A percentile compares a stretch with the other conserved stretches of the same genome.
Evolutionary conservation across 129 eudicot genomes (phyloP).

Genomic region (Helianthus tuberosus): DNA sequence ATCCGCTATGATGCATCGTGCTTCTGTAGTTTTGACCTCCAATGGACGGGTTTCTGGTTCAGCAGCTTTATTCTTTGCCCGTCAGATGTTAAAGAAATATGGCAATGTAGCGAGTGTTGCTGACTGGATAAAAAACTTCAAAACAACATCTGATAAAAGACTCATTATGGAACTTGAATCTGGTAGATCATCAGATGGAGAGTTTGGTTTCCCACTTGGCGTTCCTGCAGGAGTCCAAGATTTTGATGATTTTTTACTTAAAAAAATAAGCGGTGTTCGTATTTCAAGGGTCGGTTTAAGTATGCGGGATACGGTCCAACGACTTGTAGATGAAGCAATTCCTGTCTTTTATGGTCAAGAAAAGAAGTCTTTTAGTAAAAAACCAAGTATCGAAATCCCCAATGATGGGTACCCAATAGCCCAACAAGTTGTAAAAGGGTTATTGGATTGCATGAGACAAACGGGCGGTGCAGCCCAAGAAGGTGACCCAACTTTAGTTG

Average conservation of each 20-base stretch:
- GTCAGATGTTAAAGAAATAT: conserved; percentile 76
- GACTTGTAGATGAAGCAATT: conserved; percentile 67
- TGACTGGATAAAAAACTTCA: conserved; percentile 86
- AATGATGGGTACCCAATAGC: conserved; percentile 74
- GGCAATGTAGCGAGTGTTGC: conserved; percentile 57
- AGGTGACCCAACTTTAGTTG: conserved; percentile 93
- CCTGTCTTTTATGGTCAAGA: conserved; percentile 67
- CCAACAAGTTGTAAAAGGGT: conserved; percentile 68
- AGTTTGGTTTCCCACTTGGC: conserved; percentile 70
- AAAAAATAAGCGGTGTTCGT: conserved; percentile 78
- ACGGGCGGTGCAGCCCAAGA: conserved; percentile 99
- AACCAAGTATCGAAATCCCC: conserved; percentile 51
- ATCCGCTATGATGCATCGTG: conserved; percentile 76
- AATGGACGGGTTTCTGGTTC: conserved; percentile 79
- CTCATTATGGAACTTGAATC: conserved; percentile 83
- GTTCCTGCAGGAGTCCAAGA: conserved; percentile 94
- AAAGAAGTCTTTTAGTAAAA: conserved; percentile 65
- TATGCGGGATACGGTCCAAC: conserved; percentile 89
- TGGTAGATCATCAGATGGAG: conserved; percentile 74
- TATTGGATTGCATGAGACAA: conserved; percentile 93
- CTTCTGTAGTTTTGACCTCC: conserved; percentile 59
- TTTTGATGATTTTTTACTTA: conserved; percentile 77
- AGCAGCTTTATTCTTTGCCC: conserved; percentile 66
- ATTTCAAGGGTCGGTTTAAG: conserved; percentile 78
- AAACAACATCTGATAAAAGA: conserved; percentile 71